Evolutionary conservation across 2,329 filamentous ascomycete species (phyloP), one percentile per base, ranked within the genome.

Genomic region (Sordariomycetes sp.): DNA sequence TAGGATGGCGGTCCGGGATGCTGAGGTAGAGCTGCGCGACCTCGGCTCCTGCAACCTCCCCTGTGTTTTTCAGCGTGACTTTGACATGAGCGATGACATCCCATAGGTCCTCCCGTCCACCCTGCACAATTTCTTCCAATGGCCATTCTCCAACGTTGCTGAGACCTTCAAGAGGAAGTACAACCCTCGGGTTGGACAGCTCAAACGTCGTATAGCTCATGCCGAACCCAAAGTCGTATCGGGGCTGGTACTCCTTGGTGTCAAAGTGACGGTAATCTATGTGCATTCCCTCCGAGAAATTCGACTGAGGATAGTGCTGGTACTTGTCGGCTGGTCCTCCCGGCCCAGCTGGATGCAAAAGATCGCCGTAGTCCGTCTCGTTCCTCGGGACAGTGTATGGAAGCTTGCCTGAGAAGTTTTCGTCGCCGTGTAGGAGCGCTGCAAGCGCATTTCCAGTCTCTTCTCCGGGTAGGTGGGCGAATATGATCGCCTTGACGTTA

Each of bases 401-500:
- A 1, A 81, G 58, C 37, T 68, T 66, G 2, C 76, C 76, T 0
- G 72, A 77, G 0, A 69, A 68, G 39, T 68, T 72, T 3, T 60
- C 52, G 3, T 70, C 61, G 17, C 75, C 76, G 43, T 77, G 79
- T 1, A 81, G 57, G 7, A 81, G 48, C 1, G 67, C 62, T 0
- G 70, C 67, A 6, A 79, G 46, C 0, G 73, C 68, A 2, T 58
- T 54, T 0, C 79, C 79, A 2, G 69, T 72, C 36, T 79, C 72
- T 45, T 82, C 74, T 1, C 79, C 79, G 0, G 77, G 78, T 0
- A 81, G 58, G 45, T 81, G 77, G 5, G 73, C 77, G 42, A 75
- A 75, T 1, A 83, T 61, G 12, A 83, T 58, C 2, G 68, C 75
- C 1, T 75, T 81, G 21, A 83, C 67, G 40, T 82, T 82, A 7